Conservation (phyloP, 805 yeast genomes). For the Huiozyma sinensis region DNA sequence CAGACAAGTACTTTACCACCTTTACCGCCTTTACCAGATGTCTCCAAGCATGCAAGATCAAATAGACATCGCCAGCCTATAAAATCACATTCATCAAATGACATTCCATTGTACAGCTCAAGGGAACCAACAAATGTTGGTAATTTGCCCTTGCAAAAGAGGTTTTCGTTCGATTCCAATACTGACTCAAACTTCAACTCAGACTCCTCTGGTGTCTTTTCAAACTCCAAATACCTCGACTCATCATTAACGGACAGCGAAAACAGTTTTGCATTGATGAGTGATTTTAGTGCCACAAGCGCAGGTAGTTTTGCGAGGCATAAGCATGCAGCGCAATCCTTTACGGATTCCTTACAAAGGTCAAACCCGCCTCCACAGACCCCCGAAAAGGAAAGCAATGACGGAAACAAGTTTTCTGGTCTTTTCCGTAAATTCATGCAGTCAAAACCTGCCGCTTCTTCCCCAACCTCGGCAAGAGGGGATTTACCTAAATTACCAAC, state of each 20-base stretch:
- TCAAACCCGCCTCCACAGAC: neutral
- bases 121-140: no score
- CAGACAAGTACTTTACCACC: constrained; percentile 15
- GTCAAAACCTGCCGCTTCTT: constrained; percentile 14
- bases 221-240: constrained; percentile 38
- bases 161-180: no score
- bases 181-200: no score
- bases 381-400: constrained; percentile 13
- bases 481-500: constrained; percentile 25
- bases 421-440: constrained; percentile 26
- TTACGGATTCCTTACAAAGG: constrained; percentile 16
- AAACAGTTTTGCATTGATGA: constrained; percentile 34
- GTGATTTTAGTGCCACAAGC: constrained; percentile 77
- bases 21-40: constrained; percentile 18
- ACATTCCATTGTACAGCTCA: constrained; percentile 5
- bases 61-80: constrained; percentile 5
- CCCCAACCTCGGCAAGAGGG: constrained; percentile 4
- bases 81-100: constrained; percentile 23
- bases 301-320: constrained; percentile 81
- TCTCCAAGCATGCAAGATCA: constrained; percentile 1
- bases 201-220: constrained; percentile 13
- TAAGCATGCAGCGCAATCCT: constrained; percentile 36
- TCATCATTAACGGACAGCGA: constrained; percentile 36
- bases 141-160: no score
- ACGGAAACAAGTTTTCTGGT: constrained; percentile 23